Percentiles rank a stretch among this genome's conserved stretches.
Evolutionary conservation across 768 basidiomycete genomes (phyloP).

Genomic region (Gymnopilus dilepis): DNA sequence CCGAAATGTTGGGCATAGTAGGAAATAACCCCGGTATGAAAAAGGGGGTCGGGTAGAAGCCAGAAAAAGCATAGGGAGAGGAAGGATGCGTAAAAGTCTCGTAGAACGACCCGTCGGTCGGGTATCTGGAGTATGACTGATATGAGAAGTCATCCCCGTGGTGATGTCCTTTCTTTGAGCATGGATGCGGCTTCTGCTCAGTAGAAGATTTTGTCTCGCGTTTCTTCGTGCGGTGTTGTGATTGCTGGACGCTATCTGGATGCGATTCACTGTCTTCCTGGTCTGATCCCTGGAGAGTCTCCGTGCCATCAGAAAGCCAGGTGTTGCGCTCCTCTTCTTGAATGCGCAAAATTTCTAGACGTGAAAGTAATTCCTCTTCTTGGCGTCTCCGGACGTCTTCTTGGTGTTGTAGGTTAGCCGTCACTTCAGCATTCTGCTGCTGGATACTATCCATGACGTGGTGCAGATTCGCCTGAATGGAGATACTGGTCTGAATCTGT

Average conservation of each 20-base stretch:
- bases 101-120: not conserved
- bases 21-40: not conserved
- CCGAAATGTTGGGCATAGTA: not conserved
- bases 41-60: not conserved
- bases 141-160: too few species aligned
- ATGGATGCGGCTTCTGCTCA: too few species aligned
- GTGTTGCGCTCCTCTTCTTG: constrained; percentile 5
- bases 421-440: not conserved
- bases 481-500: constrained; percentile 10
- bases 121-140: too few species aligned
- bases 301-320: not conserved
- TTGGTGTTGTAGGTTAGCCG: not conserved
- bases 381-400: not conserved
- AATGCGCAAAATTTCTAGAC: constrained; percentile 5
- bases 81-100: not conserved
- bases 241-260: too few species aligned
- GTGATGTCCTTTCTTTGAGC: too few species aligned
- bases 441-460: not conserved
- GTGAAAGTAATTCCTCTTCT: not conserved
- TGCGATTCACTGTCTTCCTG: not conserved
- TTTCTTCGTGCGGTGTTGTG: too few species aligned
- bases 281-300: not conserved
- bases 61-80: not conserved
- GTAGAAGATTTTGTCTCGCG: too few species aligned
- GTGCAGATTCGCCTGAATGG: constrained; percentile 11